Evolutionary conservation across 345 rosid genomes (phyloP).

Genomic region (Eucalyptus polybractea): DNA sequence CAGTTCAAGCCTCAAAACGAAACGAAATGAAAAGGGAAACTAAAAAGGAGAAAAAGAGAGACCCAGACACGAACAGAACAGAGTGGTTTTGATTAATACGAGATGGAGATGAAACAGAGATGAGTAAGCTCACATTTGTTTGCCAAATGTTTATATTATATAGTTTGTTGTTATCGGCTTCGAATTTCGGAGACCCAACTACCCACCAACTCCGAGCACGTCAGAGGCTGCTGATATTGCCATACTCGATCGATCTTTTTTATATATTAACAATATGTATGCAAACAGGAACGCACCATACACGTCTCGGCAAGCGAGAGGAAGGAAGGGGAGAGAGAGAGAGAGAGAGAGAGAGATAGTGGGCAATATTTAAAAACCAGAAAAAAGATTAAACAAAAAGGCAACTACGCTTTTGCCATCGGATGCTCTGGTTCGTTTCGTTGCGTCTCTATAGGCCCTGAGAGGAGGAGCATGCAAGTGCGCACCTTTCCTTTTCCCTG

Average conservation of each 20-base stretch:
- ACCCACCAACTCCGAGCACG: conserved; percentile 11
- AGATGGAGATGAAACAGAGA: background rate
- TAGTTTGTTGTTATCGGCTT: conserved; percentile 22
- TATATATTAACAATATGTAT: background rate
- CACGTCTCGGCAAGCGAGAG: background rate
- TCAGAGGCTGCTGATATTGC: background rate
- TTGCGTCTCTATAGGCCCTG: background rate
- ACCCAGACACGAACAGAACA: background rate
- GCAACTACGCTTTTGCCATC: conserved; percentile 3
- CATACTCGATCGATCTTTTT: background rate
- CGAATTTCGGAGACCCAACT: conserved; percentile 2
- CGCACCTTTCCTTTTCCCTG: background rate
- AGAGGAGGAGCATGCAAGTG: background rate
- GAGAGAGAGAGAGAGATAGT: background rate
- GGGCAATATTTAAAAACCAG: background rate
- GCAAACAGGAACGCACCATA: background rate
- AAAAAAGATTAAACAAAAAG: background rate
- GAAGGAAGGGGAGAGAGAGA: background rate
- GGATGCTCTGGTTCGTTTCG: conserved; percentile 17
- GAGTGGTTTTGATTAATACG: background rate
- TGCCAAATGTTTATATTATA: background rate
- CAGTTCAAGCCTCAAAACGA: background rate
- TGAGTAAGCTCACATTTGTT: conserved; percentile 20
- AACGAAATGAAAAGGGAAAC: background rate
- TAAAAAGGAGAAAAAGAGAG: background rate